Percentiles rank a stretch among this genome's conserved stretches.
Evolutionary conservation across 352 stramenopile species (phyloP).

Genomic region (Blastocystis hominis): DNA sequence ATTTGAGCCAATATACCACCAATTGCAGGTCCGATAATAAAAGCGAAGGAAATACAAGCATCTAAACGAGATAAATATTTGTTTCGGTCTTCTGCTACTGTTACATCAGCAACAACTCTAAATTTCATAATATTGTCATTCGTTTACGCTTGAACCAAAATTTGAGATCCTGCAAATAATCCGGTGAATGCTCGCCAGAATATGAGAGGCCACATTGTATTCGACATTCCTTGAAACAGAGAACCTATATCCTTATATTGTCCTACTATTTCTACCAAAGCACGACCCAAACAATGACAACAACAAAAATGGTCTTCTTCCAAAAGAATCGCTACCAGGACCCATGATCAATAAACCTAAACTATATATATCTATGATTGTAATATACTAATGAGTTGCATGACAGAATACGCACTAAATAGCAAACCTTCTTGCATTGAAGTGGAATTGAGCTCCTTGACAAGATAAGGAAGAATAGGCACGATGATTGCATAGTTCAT

Average conservation of each 20-base stretch:
- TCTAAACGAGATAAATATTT: too few species aligned
- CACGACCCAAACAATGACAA: too few species aligned
- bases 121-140: neutral
- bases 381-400: slow-evolving; percentile 19
- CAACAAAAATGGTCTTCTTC: slow-evolving; percentile 44
- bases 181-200: slow-evolving; percentile 48
- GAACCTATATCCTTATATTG: too few species aligned
- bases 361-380: neutral
- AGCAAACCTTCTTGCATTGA: slow-evolving; percentile 10
- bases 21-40: slow-evolving; percentile 39
- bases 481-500: slow-evolving; percentile 17
- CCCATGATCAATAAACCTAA: slow-evolving; percentile 28
- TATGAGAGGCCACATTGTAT: too few species aligned
- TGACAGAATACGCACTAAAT: too few species aligned
- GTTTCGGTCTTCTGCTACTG: neutral
- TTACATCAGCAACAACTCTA: slow-evolving; percentile 31
- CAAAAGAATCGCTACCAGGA: slow-evolving; percentile 23
- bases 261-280: too few species aligned
- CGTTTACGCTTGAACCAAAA: slow-evolving; percentile 1
- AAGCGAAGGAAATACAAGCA: too few species aligned
- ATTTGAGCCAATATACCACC: slow-evolving; percentile 18
- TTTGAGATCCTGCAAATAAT: slow-evolving; percentile 27
- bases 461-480: slow-evolving; percentile 28
- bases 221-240: too few species aligned
- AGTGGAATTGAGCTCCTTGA: slow-evolving; percentile 10